Percentiles rank a stretch among this genome's conserved stretches.
Conservation (phyloP, 169 alveolate genomes). For the Hepatocystis sp. region DNA sequence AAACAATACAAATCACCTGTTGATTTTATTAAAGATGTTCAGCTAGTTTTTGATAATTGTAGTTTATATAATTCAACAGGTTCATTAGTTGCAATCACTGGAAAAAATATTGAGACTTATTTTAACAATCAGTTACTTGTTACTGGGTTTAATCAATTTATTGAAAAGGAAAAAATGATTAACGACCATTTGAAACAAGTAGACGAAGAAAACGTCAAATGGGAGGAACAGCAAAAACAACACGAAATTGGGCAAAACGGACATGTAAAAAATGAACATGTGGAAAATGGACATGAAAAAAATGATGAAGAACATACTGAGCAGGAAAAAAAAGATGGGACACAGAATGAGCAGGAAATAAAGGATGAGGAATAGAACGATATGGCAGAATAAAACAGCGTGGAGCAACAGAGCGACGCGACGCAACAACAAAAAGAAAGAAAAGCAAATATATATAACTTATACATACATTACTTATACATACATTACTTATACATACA, state of each 20-base stretch:
- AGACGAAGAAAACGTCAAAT: slow-evolving; percentile 62
- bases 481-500: slow-evolving; percentile 5
- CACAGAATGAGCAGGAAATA: background rate
- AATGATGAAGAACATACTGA: too few species aligned
- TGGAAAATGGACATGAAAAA: background rate
- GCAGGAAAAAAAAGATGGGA: too few species aligned
- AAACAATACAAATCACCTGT: slow-evolving; percentile 85
- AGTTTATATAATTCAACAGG: slow-evolving; percentile 89
- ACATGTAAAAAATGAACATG: background rate
- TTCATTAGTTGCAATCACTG: slow-evolving; percentile 88
- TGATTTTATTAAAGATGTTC: slow-evolving; percentile 88
- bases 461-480: too few species aligned
- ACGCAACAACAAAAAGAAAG: too few species aligned
- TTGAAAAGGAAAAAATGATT: slow-evolving; percentile 76
- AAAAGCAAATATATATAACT: too few species aligned
- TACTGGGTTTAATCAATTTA: slow-evolving; percentile 77
- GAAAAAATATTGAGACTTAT: slow-evolving; percentile 88
- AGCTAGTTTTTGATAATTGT: slow-evolving; percentile 89
- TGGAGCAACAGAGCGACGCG: slow-evolving; percentile 1
- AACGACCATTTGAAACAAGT: slow-evolving; percentile 80
- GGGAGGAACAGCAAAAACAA: slow-evolving; percentile 44
- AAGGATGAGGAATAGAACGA: background rate
- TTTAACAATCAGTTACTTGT: slow-evolving; percentile 83
- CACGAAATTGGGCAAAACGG: too few species aligned
- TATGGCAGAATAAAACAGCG: slow-evolving; percentile 1